phyloP scores from a whole-genome alignment of 2,329 filamentous ascomycete genomes.

The Trichoderma afroharzianum region DNA sequence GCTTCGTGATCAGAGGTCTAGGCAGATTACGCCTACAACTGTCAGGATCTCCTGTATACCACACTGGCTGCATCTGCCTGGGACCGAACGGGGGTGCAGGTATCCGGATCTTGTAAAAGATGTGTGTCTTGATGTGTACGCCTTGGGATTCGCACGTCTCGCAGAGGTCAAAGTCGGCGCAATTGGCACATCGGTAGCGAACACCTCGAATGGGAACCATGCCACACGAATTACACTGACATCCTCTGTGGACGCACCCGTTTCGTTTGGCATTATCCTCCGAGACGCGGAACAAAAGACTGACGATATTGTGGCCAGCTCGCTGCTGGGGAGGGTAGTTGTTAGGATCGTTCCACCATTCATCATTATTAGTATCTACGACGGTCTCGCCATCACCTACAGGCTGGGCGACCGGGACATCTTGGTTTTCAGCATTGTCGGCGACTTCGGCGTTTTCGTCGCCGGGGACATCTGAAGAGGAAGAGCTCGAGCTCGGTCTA shows the following conservation, averaged over 20 bases:
- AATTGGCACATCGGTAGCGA: slow-evolving; percentile 92
- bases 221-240: slow-evolving; percentile 86
- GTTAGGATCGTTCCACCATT: slow-evolving; percentile 50
- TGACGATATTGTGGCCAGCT: slow-evolving; percentile 75
- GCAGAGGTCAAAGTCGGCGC: slow-evolving; percentile 92
- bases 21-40: slow-evolving; percentile 66
- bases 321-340: slow-evolving; percentile 42
- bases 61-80: slow-evolving; percentile 74
- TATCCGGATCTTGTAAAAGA: slow-evolving; percentile 94
- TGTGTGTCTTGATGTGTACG: slow-evolving; percentile 80
- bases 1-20: slow-evolving; percentile 61
- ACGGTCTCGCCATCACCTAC: slow-evolving; percentile 38
- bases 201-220: slow-evolving; percentile 86
- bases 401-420: slow-evolving; percentile 29
- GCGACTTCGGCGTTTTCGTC: slow-evolving; percentile 41
- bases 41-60: slow-evolving; percentile 84
- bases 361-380: slow-evolving; percentile 42
- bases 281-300: slow-evolving; percentile 84
- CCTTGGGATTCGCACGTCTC: slow-evolving; percentile 82
- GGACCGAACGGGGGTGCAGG: slow-evolving; percentile 82
- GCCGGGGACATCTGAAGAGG: slow-evolving; percentile 37
- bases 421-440: slow-evolving; percentile 19
- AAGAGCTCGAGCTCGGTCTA: slow-evolving; percentile 41
- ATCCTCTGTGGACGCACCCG: slow-evolving; percentile 87
- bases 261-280: slow-evolving; percentile 87